Base-by-base conservation (phyloP, 352 stramenopile species). In the Poterioochromonas sp. region DNA sequence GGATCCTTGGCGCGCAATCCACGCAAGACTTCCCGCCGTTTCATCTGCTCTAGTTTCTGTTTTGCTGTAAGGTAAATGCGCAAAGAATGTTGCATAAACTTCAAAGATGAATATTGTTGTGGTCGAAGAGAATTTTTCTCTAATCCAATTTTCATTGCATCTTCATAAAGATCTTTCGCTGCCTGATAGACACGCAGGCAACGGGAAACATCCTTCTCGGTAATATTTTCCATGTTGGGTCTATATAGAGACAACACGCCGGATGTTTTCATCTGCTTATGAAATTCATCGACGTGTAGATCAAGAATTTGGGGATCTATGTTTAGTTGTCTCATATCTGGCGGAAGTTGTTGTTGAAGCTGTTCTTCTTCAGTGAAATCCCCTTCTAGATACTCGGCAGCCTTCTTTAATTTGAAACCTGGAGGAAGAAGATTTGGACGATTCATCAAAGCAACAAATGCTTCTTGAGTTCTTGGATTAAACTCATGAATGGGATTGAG, bases 201-300 rank as follows among this genome's bases (percentile, higher is more conserved):
- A 18, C 41, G 37, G 5, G 34, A 12, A 1, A 74, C 65, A 40
- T 58, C 65, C 32, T 54, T 51, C 15, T 58, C 15, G 2, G 37
- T 54, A 1, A 74, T 20, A 15, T 53, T 11, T 39, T 8, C 8
- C 65, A 74, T 74, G 40, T 74, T 74, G 8, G 65, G 65, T 26
- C 65, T 3, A 35, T 58, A 74, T 11, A 74, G 49, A 22, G 5
- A 1, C n/a, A n/a, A n/a, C 37, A 35, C 11, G 5, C 40, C 40
- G 8, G 5, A 34, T 34, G 11, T n/a, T 26, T 34, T 15, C 5
- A 54, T 40, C 32, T 58, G 2, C 29, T 53, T 8, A 20, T 3
- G 8, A 40, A 51, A 34, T 22, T 74, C 65, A 74, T 74, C 65
- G 22, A 34, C 65, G 29, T 22, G 3, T 20, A 74, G 11, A 54